Evolutionary conservation across 495 filamentous ascomycete genomes (phyloP), one percentile per base, ranked within the genome.

Genomic region (Aspergillus carlsbadensis): DNA sequence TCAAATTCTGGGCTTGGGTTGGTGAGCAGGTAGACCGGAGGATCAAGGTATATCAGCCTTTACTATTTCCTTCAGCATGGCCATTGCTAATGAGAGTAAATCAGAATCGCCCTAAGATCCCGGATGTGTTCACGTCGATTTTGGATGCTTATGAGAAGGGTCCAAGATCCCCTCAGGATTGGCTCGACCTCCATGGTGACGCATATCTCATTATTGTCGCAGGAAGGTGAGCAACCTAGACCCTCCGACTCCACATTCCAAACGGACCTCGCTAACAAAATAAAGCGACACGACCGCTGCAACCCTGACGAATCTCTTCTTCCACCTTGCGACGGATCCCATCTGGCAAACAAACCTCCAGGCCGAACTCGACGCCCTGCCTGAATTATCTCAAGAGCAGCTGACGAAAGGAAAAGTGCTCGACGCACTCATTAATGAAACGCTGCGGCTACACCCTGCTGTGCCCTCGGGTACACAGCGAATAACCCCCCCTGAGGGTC

Each of bases 171-270:
- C 41, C 65, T 26, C 52, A 65, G 22, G 61, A 70, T 48, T 40
- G 26, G 7, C 42, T 57, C 7, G 59, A 68, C 42, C 63, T 77
- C 5, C 49, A 65, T 22, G 71, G 71, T 1, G 71, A 77, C 33
- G 60, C 66, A 4, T 57, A 71, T 10, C 58, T 70, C 0, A 67
- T 75, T 21, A 65, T 33, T 39, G 61, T 77, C 10, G 78, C 77
- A 13, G 77, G 78, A 22, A 78, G 75, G 74, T 77, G 17, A 24
- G 60, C 17, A 42, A 45, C n/a, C n/a, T n/a, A n/a, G n/a, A n/a
- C n/a, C n/a, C n/a, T n/a, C n/a, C n/a, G 35, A 35, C 10, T 15
- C 1, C 1, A 52, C 14, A 14, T 10, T 14, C 10, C n/a, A 48
- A 8, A 33, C 17, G 22, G 10, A 18, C 4, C 29, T 14, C 17